Base-by-base conservation (phyloP, 768 basidiomycete species). In the Boletellus ananiceps region DNA sequence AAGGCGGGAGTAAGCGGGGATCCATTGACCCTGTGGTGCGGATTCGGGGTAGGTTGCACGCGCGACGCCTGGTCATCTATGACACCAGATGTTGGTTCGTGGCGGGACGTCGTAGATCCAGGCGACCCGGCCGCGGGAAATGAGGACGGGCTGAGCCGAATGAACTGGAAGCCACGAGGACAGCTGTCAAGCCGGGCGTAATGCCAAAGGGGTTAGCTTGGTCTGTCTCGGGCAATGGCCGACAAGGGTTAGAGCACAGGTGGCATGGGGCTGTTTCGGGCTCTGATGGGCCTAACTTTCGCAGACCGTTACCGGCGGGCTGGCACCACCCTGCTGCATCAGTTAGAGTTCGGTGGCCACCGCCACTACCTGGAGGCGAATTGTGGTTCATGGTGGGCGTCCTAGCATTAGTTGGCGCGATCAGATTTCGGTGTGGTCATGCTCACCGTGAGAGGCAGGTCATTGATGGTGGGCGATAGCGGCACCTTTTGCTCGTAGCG, bases 1-100 rank as follows among this genome's bases (percentile, higher is more conserved):
- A 16, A 2, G 14, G 19, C 21, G 36, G 41, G 47, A 44, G 57
- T 45, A 44, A 51, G 14, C 38, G 41, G 33, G 21, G 33, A 36
- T 35, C 44, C 51, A 43, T 15, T 15, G 15, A 29, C 35, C 41
- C 42, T 43, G 47, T 58, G 50, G 45, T 53, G 43, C 19, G 35
- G 46, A 33, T 41, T 45, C 32, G 45, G 23, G 23, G 23, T 25
- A 4, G 40, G 45, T 33, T 33, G 19, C 34, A 51, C 40, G 46
- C 34, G 23, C 34, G 53, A 29, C 27, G 39, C n/a, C 40, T 44
- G 41, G 29, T 33, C 41, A n/a, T 16, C 35, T 46, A 19, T 19
- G 40, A 40, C 50, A 42, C 6, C 13, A 6, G 40, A 32, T 14
- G 27, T 35, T 2, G n/a, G 41, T 42, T 49, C 44, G 38, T 50